Conservation (phyloP, 208 protist genomes). For the Leishmania major region DNA sequence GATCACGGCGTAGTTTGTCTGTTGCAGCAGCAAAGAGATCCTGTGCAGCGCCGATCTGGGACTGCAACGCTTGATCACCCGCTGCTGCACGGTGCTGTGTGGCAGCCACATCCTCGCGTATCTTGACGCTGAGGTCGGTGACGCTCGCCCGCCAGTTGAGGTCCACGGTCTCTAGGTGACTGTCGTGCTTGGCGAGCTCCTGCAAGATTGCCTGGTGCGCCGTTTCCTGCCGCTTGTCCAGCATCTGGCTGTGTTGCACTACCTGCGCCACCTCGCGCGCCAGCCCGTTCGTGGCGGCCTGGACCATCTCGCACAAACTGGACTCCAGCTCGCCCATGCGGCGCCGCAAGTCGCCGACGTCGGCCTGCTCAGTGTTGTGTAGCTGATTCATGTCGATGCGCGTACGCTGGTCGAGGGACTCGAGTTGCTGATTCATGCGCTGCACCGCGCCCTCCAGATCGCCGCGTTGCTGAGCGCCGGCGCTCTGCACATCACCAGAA, state of each 20-base stretch:
- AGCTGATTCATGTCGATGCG: conserved; percentile 53
- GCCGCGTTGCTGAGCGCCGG: conserved; percentile 32
- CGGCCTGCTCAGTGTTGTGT: conserved; percentile 42
- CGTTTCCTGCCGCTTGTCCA: conserved; percentile 50
- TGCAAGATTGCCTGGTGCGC: conserved; percentile 70
- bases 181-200: conserved; percentile 74
- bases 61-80: conserved; percentile 40
- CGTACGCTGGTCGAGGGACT: conserved; percentile 62
- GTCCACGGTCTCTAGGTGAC: conserved; percentile 73
- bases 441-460: conserved; percentile 36
- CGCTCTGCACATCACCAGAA: conserved; percentile 45
- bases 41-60: conserved; percentile 38
- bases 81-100: conserved; percentile 34
- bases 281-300: conserved; percentile 52
- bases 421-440: conserved; percentile 41
- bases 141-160: conserved; percentile 79
- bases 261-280: conserved; percentile 60
- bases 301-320: conserved; percentile 39
- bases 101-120: conserved; percentile 34
- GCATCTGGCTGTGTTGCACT: conserved; percentile 61
- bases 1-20: conserved; percentile 31
- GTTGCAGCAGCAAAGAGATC: conserved; percentile 37
- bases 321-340: conserved; percentile 45
- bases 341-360: conserved; percentile 42
- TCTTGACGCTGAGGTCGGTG: conserved; percentile 53